Base-by-base conservation (phyloP, 1,284 basidiomycete species). In the Melampsora americana region DNA sequence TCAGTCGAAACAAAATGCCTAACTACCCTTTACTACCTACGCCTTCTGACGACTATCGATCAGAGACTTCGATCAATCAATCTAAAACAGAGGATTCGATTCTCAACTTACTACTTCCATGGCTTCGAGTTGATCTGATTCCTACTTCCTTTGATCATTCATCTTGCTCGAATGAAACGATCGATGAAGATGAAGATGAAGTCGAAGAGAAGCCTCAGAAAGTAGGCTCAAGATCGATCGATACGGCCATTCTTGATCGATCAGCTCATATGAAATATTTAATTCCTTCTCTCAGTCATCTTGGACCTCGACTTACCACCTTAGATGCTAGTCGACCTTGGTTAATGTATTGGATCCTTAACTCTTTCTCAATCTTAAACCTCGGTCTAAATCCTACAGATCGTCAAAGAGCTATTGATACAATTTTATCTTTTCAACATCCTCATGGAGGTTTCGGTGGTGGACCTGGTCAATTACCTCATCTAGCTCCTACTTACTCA, bases 321-420 rank as follows among this genome's bases (percentile, higher is more conserved):
- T 89, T 95, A 79, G 94, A 97, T 82, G 93, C 94, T 0, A 93
- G 91, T 79, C 89, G 93, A 80, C 90, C 93, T 0, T 97, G 94
- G 95, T 85, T 96, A 39, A 82, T 95, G 77, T 96, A 91, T 83
- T 97, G 95, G 94, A 90, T 89, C 0, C 81, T 94, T 1, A 93
- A 97, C 80, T 86, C 88, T 44, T 89, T 95, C 78, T 89, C 90
- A 79, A 82, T 89, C 1, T 78, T 83, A 18, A 79, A 79, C 9
- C 69, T 78, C 32, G 76, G 79, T 18, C 73, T 82, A 14, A 78
- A 79, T 71, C 67, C 79, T 53, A 66, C 26, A 32, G 66, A 76
- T 30, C 77, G 79, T 6, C 79, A 78, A 9, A 78, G 80, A 18
- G 81, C 82, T 39, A 81, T 82, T 35, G 72, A 79, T 0, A 83